Percentiles rank a stretch among this genome's conserved stretches.
These are phyloP conservation scores for Venturia aucupariae DNA, from an alignment of 2,329 filamentous ascomycete species.

Conservation along the genomic window DNA sequence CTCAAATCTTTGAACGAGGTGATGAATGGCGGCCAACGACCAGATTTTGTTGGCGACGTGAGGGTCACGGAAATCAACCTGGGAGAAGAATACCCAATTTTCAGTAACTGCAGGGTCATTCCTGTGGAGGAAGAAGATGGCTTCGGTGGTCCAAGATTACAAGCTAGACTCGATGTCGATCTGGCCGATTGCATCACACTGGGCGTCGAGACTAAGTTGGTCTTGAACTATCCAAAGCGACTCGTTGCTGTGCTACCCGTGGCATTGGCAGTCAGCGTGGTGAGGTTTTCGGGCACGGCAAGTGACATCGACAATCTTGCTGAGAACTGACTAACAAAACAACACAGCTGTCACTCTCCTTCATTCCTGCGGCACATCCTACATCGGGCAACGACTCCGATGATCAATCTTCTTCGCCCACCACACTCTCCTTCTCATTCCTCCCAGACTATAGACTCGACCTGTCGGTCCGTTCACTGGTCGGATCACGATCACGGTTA, in stretches of 20 bases:
- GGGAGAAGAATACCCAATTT: constrained; percentile 96
- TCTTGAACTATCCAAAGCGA: constrained; percentile 90
- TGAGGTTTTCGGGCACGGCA: constrained; percentile 81
- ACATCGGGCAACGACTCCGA: constrained; percentile 32
- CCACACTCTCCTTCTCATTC: constrained; percentile 91
- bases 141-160: constrained; percentile 63
- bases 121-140: constrained; percentile 61
- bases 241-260: constrained; percentile 84
- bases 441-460: constrained; percentile 79
- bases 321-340: not conserved
- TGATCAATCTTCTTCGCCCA: constrained; percentile 41
- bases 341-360: constrained; percentile 64
- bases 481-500: constrained; percentile 68
- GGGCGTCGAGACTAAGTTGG: constrained; percentile 84
- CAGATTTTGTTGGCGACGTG: constrained; percentile 89
- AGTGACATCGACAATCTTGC: constrained; percentile 12
- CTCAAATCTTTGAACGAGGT: constrained; percentile 74
- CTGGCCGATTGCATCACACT: constrained; percentile 92
- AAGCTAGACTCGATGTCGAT: constrained; percentile 95
- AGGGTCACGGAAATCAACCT: constrained; percentile 87
- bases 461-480: constrained; percentile 68
- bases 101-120: constrained; percentile 95
- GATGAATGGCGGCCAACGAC: constrained; percentile 77
- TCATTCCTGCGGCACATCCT: constrained; percentile 57
- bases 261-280: constrained; percentile 81